These are phyloP conservation scores for Ulota crispa DNA, from an alignment of 225 moss, liverwort and hornwort species.

Conservation along the genomic window DNA sequence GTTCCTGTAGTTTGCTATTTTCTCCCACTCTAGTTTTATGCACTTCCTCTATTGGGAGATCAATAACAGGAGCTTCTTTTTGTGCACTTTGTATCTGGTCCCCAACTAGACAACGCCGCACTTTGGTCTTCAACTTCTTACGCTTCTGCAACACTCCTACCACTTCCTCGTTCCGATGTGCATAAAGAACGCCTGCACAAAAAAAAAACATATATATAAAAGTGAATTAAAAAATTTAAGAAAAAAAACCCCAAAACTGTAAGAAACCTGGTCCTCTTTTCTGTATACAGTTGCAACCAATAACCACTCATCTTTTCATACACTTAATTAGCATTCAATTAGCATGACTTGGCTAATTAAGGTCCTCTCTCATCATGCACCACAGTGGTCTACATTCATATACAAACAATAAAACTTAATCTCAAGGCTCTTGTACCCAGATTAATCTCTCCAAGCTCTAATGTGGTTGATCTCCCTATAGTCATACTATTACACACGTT, in stretches of 20 bases:
- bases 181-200: conserved; percentile 75
- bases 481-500: not conserved
- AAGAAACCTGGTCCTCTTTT: not conserved
- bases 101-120: not conserved
- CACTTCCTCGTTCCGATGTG: conserved; percentile 95
- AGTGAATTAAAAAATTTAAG: not conserved
- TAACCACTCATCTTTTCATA: not conserved
- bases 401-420: not conserved
- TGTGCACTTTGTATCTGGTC: too few relatives aligned
- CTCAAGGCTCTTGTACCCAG: not conserved
- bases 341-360: not conserved
- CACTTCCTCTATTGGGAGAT: conserved; percentile 2
- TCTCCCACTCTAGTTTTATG: not conserved
- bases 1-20: conserved; percentile 27
- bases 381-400: not conserved
- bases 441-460: not conserved
- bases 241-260: not conserved
- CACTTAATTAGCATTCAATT: not conserved
- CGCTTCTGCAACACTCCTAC: conserved; percentile 45
- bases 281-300: not conserved
- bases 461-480: not conserved
- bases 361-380: not conserved
- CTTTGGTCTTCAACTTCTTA: conserved; percentile 7
- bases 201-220: not conserved
- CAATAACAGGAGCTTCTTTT: conserved; percentile 2